phyloP scores from a whole-genome alignment of 805 yeast genomes.

The Starmera quercuum region DNA sequence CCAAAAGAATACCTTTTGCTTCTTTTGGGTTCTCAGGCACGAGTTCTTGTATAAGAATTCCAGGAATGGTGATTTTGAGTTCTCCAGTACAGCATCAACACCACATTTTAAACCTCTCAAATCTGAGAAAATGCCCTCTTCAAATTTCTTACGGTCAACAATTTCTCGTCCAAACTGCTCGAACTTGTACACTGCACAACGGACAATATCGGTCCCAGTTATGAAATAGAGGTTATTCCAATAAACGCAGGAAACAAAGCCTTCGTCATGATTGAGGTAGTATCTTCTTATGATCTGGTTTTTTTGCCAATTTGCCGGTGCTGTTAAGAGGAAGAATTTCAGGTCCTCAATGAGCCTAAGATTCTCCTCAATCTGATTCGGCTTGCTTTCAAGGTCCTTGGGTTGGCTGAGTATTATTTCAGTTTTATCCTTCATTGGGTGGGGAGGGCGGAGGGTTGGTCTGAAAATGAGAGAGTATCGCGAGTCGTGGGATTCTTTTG shows the following conservation, averaged over 20 bases:
- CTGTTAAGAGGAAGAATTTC: slow-evolving; percentile 82
- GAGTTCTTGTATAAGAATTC: slow-evolving; percentile 78
- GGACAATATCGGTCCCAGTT: slow-evolving; percentile 94
- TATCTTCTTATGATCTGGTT: slow-evolving; percentile 83
- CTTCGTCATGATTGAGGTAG: slow-evolving; percentile 80
- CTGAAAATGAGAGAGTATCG: too few species aligned
- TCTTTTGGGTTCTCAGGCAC: slow-evolving; percentile 90
- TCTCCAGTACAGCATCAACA: slow-evolving; percentile 78
- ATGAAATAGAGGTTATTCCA: slow-evolving; percentile 88
- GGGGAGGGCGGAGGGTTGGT: too few species aligned
- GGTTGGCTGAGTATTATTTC: background rate
- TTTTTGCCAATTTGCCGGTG: slow-evolving; percentile 91
- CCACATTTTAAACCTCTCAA: slow-evolving; percentile 81
- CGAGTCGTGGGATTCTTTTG: too few species aligned
- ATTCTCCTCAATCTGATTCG: slow-evolving; percentile 38
- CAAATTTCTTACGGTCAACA: slow-evolving; percentile 85
- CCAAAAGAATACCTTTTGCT: slow-evolving; percentile 96
- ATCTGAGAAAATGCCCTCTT: slow-evolving; percentile 93
- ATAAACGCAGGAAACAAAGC: slow-evolving; percentile 83
- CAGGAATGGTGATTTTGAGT: slow-evolving; percentile 78
- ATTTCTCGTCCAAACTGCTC: slow-evolving; percentile 85
- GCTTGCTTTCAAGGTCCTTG: slow-evolving; percentile 5
- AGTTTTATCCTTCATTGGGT: background rate
- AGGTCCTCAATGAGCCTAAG: slow-evolving; percentile 64
- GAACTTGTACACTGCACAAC: slow-evolving; percentile 83